Conservation (phyloP, 2,329 filamentous ascomycete genomes). For the Amauroascus verrucosus region DNA sequence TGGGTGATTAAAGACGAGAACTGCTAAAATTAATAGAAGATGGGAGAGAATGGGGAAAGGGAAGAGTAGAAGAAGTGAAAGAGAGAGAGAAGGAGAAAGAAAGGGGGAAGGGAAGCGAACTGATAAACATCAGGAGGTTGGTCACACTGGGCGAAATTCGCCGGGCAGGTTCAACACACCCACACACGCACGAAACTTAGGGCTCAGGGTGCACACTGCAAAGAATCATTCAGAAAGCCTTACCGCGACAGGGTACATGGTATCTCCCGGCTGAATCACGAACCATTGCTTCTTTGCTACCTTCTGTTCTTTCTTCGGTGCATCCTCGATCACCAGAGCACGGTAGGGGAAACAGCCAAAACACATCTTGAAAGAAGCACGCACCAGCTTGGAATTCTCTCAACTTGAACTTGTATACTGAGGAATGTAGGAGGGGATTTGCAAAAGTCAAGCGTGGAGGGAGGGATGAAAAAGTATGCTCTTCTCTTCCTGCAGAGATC, state of each 20-base stretch:
- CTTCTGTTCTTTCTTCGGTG: conserved; percentile 13
- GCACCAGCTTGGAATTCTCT: neutral
- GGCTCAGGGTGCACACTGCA: neutral
- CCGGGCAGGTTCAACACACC: neutral
- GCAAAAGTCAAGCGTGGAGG: neutral
- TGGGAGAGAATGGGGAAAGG: no score
- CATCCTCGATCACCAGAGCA: conserved; percentile 16
- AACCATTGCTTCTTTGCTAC: conserved; percentile 14
- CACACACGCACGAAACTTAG: no score
- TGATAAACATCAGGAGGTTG: neutral
- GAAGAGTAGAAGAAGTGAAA: neutral
- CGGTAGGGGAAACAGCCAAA: conserved; percentile 16
- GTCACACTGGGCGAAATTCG: neutral
- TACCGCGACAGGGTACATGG: conserved; percentile 14
- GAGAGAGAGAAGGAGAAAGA: neutral
- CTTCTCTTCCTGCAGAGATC: neutral
- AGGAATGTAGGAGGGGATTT: neutral
- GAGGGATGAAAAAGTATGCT: no score
- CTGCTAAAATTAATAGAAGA: no score
- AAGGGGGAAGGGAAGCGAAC: neutral
- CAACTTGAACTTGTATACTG: neutral
- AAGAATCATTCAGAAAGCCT: conserved; percentile 1
- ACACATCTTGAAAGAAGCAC: conserved; percentile 14
- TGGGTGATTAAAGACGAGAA: no score
- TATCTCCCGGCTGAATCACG: conserved; percentile 15